Percentiles rank a stretch among this genome's conserved stretches.
phyloP scores from a whole-genome alignment of 768 basidiomycete species.

The Daedaleopsis sinensis region DNA sequence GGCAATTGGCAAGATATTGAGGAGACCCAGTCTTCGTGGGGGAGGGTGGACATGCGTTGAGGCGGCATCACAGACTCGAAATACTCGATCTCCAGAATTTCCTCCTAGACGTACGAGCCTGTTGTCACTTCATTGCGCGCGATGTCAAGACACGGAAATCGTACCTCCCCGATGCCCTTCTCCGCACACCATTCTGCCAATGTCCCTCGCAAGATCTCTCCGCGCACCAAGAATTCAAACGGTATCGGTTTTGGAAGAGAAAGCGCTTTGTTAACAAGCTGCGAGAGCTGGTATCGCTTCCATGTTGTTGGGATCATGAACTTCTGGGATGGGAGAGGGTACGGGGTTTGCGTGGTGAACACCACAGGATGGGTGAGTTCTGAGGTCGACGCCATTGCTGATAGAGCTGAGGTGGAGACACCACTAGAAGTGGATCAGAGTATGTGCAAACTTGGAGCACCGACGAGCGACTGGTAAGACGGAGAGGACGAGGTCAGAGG shows the following conservation, averaged over 20 bases:
- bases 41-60: constrained; percentile 73
- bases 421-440: background rate
- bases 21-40: constrained; percentile 95
- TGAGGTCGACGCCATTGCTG: constrained; percentile 18
- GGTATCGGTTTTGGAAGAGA: constrained; percentile 74
- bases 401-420: background rate
- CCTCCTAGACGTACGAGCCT: constrained; percentile 56
- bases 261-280: constrained; percentile 94
- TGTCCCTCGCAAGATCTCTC: constrained; percentile 74
- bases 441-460: background rate
- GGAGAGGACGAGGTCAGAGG: too few species aligned
- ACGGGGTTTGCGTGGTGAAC: constrained; percentile 72
- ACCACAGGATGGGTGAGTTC: constrained; percentile 57
- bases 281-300: constrained; percentile 95
- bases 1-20: constrained; percentile 64
- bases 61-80: constrained; percentile 89
- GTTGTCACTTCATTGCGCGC: background rate
- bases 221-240: constrained; percentile 89
- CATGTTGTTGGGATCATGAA: constrained; percentile 91
- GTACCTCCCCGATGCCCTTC: constrained; percentile 71
- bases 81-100: constrained; percentile 91
- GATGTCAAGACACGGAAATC: constrained; percentile 15
- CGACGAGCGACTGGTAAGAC: background rate
- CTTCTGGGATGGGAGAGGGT: constrained; percentile 82
- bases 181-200: constrained; percentile 77